Evolutionary conservation across 225 moss, liverwort and hornwort species (phyloP), one percentile per base, ranked within the genome.

Genomic region (Takakia lepidozioides): DNA sequence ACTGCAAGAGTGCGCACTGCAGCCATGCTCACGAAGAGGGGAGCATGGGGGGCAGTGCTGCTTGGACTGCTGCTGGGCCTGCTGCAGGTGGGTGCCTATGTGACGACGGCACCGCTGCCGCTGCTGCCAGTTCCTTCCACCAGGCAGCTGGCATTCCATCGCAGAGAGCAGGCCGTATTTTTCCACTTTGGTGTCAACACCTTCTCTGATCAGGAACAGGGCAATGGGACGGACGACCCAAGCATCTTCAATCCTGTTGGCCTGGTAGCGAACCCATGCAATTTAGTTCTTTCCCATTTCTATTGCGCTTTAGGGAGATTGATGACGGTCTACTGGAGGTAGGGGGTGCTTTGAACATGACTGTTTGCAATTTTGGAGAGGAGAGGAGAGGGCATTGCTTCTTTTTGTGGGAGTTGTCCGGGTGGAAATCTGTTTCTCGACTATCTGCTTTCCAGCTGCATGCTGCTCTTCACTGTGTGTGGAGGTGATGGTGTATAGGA

Each of bases 101-200:
- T 34, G 68, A 58, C 49, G 11, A 67, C 70, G 6, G 66, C 87
- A 0, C 92, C 92, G 13, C 46, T 93, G 43, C 67, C 79, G 2
- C 69, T 88, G 26, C 55, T 85, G 61, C 93, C 93, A 0, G 57
- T 83, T 26, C 75, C 88, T 28, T 83, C 83, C 24, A 18, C 57
- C 61, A 68, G 76, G 52, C 92, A 93, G 78, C 88, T 93, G 18
- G 51, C 50, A 9, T 76, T 88, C 49, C 87, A 88, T 59, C 60
- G 63, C 34, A 54, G 85, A 58, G 85, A 83, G 85, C 70, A 80
- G 64, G 71, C 46, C 29, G 72, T 85, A 63, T 88, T 93, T 57
- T 77, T 85, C 36, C 92, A 93, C 53, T 93, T 93, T 34, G 92
- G 92, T 30, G 69, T 92, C 72, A 88, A 93, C 65, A 88, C 92